Conservation (phyloP, 257 asterid species). For the Parsonsia alboflavescens region DNA sequence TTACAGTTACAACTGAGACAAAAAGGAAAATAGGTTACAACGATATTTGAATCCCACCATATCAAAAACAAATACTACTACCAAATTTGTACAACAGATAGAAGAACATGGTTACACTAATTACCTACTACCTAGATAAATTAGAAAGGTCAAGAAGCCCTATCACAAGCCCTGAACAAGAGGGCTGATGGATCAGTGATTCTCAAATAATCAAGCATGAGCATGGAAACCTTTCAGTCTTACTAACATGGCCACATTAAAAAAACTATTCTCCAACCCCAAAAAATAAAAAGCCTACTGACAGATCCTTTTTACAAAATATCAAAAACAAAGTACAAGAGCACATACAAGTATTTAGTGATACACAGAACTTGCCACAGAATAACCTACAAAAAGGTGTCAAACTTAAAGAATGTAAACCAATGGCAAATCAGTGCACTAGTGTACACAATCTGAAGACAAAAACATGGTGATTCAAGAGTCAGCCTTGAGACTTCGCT, state of each 20-base stretch:
- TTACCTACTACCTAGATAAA: neutral
- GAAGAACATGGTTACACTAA: too few relatives aligned
- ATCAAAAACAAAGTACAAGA: neutral
- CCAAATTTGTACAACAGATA: too few relatives aligned
- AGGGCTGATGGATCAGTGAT: neutral
- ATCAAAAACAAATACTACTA: too few relatives aligned
- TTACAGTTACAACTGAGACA: too few relatives aligned
- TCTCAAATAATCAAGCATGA: neutral
- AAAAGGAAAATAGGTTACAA: too few relatives aligned
- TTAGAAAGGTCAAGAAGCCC: neutral
- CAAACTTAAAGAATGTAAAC: neutral
- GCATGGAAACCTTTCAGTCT: neutral
- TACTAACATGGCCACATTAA: neutral
- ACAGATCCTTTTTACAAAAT: neutral
- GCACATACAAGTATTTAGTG: neutral
- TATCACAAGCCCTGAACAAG: neutral
- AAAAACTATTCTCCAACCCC: neutral
- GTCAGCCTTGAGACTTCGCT: constrained; percentile 48
- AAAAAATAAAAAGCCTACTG: neutral
- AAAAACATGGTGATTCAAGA: constrained; percentile 29
- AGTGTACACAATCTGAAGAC: constrained; percentile 3
- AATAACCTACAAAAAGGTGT: neutral
- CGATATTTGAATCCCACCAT: too few relatives aligned
- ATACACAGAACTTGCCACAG: neutral
- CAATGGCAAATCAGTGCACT: neutral